Percentiles rank a stretch among this genome's conserved stretches.
Evolutionary conservation across 1,139 yeast species (phyloP).

Genomic region (Yamadazyma friedrichii): DNA sequence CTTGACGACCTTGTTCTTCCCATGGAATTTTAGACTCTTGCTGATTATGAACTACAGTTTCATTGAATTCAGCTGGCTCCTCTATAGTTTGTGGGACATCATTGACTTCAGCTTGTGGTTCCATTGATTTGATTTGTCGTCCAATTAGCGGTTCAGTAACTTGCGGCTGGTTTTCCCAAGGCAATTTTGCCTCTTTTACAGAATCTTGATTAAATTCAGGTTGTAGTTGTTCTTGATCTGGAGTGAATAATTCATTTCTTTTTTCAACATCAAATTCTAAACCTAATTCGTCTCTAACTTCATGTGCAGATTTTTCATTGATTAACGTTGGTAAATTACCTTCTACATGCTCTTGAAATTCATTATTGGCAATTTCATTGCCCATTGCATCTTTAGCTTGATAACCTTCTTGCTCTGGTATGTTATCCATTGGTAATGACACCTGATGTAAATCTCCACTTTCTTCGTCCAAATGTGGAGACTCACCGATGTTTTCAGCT

Average conservation of each 20-base stretch:
- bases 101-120: too few species aligned
- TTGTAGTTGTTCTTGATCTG: constrained; percentile 8
- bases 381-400: neutral
- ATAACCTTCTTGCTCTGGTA: neutral
- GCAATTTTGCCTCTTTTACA: neutral
- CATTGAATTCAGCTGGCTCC: too few species aligned
- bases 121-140: too few species aligned
- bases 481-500: too few species aligned
- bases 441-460: neutral
- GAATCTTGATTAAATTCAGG: neutral
- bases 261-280: constrained; percentile 6
- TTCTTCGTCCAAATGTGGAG: too few species aligned
- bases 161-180: neutral
- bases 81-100: too few species aligned
- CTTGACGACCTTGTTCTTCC: constrained; percentile 2
- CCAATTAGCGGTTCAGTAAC: too few species aligned
- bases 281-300: constrained; percentile 12
- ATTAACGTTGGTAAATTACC: constrained; percentile 13
- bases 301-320: constrained; percentile 11
- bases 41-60: neutral
- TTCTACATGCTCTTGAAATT: neutral
- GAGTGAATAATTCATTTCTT: constrained; percentile 8
- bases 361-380: neutral
- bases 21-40: constrained; percentile 6
- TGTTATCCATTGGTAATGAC: neutral